Conservation (phyloP, 768 basidiomycete genomes). For the Tylopilus sp. region DNA sequence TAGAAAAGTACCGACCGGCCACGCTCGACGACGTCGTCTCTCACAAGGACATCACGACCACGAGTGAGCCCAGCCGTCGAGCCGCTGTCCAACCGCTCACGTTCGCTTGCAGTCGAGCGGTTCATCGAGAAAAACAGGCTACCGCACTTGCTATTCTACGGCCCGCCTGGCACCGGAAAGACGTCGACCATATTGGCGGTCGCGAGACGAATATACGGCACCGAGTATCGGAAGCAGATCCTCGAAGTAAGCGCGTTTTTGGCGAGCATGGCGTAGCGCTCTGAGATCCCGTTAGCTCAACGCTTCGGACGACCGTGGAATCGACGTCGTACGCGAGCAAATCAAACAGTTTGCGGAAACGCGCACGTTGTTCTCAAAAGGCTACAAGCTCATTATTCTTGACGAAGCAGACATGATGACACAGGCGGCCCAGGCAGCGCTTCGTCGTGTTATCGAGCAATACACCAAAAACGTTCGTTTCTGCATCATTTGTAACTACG, state of each 20-base stretch:
- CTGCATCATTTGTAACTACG: constrained; percentile 99
- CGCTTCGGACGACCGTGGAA: constrained; percentile 97
- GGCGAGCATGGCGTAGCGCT: neutral
- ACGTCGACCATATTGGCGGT: constrained; percentile 97
- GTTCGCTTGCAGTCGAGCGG: constrained; percentile 69
- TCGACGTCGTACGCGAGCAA: constrained; percentile 97
- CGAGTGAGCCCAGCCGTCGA: constrained; percentile 52
- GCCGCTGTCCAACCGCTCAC: neutral
- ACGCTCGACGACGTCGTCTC: constrained; percentile 94
- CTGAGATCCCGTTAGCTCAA: constrained; percentile 63
- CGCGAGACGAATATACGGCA: constrained; percentile 90
- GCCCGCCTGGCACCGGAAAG: constrained; percentile 97
- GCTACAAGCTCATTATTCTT: constrained; percentile 95
- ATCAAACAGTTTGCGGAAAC: constrained; percentile 99
- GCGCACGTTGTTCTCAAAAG: constrained; percentile 84
- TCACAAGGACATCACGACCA: constrained; percentile 91
- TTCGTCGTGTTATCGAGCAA: constrained; percentile 96
- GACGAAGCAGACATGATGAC: constrained; percentile 99
- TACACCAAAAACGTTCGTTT: constrained; percentile 99
- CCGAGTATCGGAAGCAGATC: constrained; percentile 84
- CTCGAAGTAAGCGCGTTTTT: constrained; percentile 63
- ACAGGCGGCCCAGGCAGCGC: constrained; percentile 91
- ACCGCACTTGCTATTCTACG: constrained; percentile 95
- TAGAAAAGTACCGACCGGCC: constrained; percentile 95
- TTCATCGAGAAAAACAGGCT: constrained; percentile 94